Percentiles rank a stretch among this genome's conserved stretches.
Conservation (phyloP, 176 grass and related monocot genomes). For the Metroxylon sagu region DNA sequence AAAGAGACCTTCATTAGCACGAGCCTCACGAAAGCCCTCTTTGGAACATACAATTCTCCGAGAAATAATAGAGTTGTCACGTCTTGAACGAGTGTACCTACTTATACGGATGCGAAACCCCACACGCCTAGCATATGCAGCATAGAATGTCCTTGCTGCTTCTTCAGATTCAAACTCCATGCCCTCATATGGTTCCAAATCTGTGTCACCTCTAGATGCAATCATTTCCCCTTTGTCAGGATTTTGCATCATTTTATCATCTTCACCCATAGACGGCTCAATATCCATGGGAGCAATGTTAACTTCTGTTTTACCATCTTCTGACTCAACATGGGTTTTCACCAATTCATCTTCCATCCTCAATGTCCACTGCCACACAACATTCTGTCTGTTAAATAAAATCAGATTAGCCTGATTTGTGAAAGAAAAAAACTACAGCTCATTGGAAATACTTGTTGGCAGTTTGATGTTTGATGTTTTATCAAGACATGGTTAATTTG, state of each 20-base stretch:
- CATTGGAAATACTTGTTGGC: no score
- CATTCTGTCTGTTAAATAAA: no score
- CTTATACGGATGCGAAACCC: constrained; percentile 55
- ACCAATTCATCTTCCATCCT: constrained; percentile 11
- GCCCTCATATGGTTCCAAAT: constrained; percentile 48
- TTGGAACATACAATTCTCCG: constrained; percentile 62
- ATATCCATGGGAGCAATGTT: constrained; percentile 9
- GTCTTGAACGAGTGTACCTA: constrained; percentile 53
- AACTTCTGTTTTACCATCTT: constrained; percentile 26
- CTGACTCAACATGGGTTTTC: not conserved
- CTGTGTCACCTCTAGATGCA: constrained; percentile 33
- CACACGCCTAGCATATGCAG: constrained; percentile 32
- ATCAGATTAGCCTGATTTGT: no score
- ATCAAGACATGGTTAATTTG: no score
- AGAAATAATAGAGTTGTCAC: constrained; percentile 62
- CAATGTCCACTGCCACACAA: not conserved
- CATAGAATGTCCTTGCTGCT: constrained; percentile 52
- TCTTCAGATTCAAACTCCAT: constrained; percentile 68
- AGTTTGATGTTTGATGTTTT: no score
- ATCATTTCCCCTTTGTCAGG: constrained; percentile 24
- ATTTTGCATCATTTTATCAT: not conserved
- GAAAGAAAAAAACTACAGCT: no score
- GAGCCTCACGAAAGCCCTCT: constrained; percentile 57
- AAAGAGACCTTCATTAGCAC: constrained; percentile 29
- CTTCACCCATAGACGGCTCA: constrained; percentile 11